Evolutionary conservation across 2,329 filamentous ascomycete species (phyloP), one percentile per base, ranked within the genome.

Genomic region (Dryadomyces sulphureus): DNA sequence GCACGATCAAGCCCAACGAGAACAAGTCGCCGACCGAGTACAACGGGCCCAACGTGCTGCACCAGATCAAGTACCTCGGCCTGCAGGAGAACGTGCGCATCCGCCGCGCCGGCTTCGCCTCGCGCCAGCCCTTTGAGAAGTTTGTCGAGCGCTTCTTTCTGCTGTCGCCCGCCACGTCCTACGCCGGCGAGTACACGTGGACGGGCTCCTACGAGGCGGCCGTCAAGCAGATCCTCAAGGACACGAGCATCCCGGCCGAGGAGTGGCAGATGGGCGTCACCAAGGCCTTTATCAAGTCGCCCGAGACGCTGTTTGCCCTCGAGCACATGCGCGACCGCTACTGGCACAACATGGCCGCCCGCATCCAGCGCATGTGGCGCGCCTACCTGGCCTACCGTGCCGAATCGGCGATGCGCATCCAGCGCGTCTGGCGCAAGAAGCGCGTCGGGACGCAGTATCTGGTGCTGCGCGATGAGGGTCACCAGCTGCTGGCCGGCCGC

Each of bases 11-110:
- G 65, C 92, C 92, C 2, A 98, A 98, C 67, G 92, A 98, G 65
- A 96, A 95, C 69, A 98, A 96, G 64, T 94, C 89, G 3, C 83
- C 88, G 0, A 81, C 79, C 11, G 92, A 98, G 60, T 98, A 94
- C 63, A 95, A 94, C 55, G 74, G 76, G 19, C 79, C 80, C 25
- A 96, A 96, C 55, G 92, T 98, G 19, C 72, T 96, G 56, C 92
- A 98, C 71, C 92, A 98, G 62, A 87, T 96, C 73, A 96, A 98
- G 61, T 98, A 98, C 57, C 81, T 98, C 14, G 92, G 92, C 77
- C 70, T 98, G n/a, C 90, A 96, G 62, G 92, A 98, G 65, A 98
- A 98, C 72, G 92, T 98, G 36, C 84, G 92, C 40, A 98, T 98
- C 62, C 83, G 92, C 54, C 79, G 92, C 60, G 92, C 92, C 50